phyloP scores from a whole-genome alignment of 1,139 yeast species.

The Taphrina populina region DNA sequence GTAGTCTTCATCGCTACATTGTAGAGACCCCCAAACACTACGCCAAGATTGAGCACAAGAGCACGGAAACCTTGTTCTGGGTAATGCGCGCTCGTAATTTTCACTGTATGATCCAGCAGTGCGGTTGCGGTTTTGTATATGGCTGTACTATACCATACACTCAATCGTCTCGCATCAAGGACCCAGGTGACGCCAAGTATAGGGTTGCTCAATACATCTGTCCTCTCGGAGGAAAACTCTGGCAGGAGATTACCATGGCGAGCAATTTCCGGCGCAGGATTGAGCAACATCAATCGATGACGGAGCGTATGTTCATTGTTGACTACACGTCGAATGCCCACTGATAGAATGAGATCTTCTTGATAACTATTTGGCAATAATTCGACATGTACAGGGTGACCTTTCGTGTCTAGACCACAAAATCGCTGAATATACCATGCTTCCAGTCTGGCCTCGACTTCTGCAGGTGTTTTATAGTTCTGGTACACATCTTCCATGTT shows the following conservation, averaged over 20 bases:
- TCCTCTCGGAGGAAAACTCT: not conserved
- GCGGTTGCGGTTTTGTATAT: slow-evolving; percentile 25
- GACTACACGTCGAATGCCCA: slow-evolving; percentile 22
- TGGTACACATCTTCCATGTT: slow-evolving; percentile 27
- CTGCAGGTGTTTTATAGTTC: slow-evolving; percentile 14
- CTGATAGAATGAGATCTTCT: slow-evolving; percentile 1
- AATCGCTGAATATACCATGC: slow-evolving; percentile 20
- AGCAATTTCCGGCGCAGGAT: slow-evolving; percentile 15
- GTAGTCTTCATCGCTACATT: slow-evolving; percentile 17
- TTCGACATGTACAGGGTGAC: slow-evolving; percentile 27
- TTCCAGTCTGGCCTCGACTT: slow-evolving; percentile 5
- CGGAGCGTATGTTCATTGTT: slow-evolving; percentile 29
- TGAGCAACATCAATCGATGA: slow-evolving; percentile 11
- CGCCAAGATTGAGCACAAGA: slow-evolving; percentile 27
- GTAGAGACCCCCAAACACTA: slow-evolving; percentile 16
- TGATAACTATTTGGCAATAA: slow-evolving; percentile 21
- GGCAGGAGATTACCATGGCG: not conserved
- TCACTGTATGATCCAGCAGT: slow-evolving; percentile 3
- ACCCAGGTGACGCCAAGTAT: slow-evolving; percentile 28
- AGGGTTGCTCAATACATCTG: slow-evolving; percentile 16
- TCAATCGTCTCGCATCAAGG: slow-evolving; percentile 20
- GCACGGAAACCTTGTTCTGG: slow-evolving; percentile 33
- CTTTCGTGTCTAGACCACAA: slow-evolving; percentile 9
- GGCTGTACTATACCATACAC: slow-evolving; percentile 23
- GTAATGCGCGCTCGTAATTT: slow-evolving; percentile 21